These are phyloP conservation scores for Aspergillus terreus DNA, from an alignment of 2,329 filamentous ascomycete species.

Conservation along the genomic window DNA sequence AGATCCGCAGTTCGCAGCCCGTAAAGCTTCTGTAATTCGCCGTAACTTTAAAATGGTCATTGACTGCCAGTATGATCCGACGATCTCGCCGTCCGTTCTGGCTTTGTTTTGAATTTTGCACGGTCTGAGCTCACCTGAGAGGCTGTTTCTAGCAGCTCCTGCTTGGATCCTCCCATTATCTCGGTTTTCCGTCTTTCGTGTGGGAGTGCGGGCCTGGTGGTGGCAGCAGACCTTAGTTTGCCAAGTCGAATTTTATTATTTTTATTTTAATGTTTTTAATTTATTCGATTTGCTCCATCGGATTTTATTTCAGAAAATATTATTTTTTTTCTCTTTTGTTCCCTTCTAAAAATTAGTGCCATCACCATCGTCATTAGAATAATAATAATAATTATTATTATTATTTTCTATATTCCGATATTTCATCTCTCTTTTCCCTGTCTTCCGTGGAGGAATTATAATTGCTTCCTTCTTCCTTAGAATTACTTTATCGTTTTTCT, in stretches of 20 bases:
- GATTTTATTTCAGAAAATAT: conserved; percentile 4
- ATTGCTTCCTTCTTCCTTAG: conserved; percentile 13
- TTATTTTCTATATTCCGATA: conserved; percentile 7
- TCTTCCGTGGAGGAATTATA: conserved; percentile 4
- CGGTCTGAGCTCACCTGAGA: conserved; percentile 19
- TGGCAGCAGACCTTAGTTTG: conserved; percentile 11
- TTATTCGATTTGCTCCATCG: conserved; percentile 3
- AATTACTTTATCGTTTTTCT: conserved; percentile 1
- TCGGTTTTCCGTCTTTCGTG: conserved; percentile 5
- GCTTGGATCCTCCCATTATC: conserved; percentile 17
- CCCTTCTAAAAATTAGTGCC: conserved; percentile 10
- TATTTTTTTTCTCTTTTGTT: conserved; percentile 1
- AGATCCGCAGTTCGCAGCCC: conserved; percentile 28
- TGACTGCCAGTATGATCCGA: conserved; percentile 16
- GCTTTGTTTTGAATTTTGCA: conserved; percentile 14
- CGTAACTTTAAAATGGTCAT: conserved; percentile 24
- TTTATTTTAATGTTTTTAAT: conserved; percentile 8
- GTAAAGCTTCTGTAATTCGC: conserved; percentile 29
- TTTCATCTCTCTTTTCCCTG: conserved; percentile 8
- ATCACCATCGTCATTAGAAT: conserved; percentile 9
- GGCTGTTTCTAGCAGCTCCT: conserved; percentile 11
- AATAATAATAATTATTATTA: conserved; percentile 10
- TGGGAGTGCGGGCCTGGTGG: conserved; percentile 20
- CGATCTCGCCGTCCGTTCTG: conserved; percentile 16
- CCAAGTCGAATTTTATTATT: conserved; percentile 6